Percentiles rank a stretch among this genome's conserved stretches.
Evolutionary conservation across 2,329 filamentous ascomycete genomes (phyloP).

Genomic region (Sporothrix mexicana): DNA sequence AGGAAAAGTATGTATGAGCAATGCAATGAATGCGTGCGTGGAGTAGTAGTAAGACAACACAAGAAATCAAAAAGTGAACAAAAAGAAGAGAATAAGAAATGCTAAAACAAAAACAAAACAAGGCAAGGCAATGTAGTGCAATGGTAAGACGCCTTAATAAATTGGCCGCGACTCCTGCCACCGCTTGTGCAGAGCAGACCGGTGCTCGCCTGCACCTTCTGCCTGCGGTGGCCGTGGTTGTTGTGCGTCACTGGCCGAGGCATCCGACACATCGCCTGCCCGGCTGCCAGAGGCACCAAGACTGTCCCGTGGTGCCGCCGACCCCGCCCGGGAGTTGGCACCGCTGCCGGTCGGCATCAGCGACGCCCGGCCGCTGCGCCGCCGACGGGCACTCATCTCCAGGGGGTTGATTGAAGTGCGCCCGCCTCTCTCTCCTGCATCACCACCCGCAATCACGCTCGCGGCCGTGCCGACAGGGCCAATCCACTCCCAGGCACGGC

Average conservation of each 20-base stretch:
- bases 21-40: conserved; percentile 14
- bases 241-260: background rate
- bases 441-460: conserved; percentile 17
- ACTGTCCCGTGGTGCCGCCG: conserved; percentile 40
- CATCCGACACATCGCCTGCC: conserved; percentile 40
- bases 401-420: background rate
- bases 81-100: background rate
- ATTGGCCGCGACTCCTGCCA: conserved; percentile 49
- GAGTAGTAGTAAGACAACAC: conserved; percentile 18
- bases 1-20: conserved; percentile 19
- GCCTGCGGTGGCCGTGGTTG: conserved; percentile 52
- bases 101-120: background rate
- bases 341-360: conserved; percentile 50
- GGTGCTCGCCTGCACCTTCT: conserved; percentile 39
- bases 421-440: conserved; percentile 41
- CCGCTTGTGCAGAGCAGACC: conserved; percentile 45
- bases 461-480: conserved; percentile 58
- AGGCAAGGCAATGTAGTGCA: conserved; percentile 19
- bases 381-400: conserved; percentile 45
- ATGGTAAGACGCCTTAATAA: background rate
- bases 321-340: conserved; percentile 44
- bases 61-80: conserved; percentile 12
- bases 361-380: conserved; percentile 60
- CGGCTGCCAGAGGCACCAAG: conserved; percentile 44
- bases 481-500: conserved; percentile 73